phyloP scores from a whole-genome alignment of 2,329 filamentous ascomycete species.

The Thermomyces lanuginosus region DNA sequence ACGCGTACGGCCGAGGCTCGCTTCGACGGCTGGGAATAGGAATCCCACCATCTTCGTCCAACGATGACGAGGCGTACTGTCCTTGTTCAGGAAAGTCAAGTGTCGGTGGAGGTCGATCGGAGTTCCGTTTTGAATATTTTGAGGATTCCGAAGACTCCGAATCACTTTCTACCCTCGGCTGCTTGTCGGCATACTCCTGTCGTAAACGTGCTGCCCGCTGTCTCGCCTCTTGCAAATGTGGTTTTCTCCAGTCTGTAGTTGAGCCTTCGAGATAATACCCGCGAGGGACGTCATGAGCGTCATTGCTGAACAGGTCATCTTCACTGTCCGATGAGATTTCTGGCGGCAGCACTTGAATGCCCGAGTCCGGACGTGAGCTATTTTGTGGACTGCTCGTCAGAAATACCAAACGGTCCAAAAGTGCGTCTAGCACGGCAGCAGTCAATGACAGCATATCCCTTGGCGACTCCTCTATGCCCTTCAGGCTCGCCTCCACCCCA shows the following conservation, averaged over 20 bases:
- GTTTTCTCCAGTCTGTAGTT: slow-evolving; percentile 21
- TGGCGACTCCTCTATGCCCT: slow-evolving; percentile 18
- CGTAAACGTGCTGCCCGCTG: slow-evolving; percentile 15
- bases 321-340: slow-evolving; percentile 13
- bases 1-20: slow-evolving; percentile 1
- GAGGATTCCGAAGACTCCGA: slow-evolving; percentile 9
- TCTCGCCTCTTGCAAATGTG: slow-evolving; percentile 22
- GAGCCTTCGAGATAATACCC: slow-evolving; percentile 21
- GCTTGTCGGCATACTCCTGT: slow-evolving; percentile 18
- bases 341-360: neutral
- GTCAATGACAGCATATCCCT: slow-evolving; percentile 25
- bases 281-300: slow-evolving; percentile 8
- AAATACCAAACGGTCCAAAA: slow-evolving; percentile 16
- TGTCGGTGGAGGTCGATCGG: too few species aligned
- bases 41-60: neutral
- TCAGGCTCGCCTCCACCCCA: slow-evolving; percentile 19
- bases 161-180: slow-evolving; percentile 23
- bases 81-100: neutral
- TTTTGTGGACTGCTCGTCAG: neutral
- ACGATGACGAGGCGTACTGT: neutral
- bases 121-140: slow-evolving; percentile 1
- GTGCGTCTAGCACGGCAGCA: slow-evolving; percentile 17
- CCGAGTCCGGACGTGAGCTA: slow-evolving; percentile 5
- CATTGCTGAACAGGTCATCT: slow-evolving; percentile 8
- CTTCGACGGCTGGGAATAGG: neutral